Evolutionary conservation across 2,329 filamentous ascomycete genomes (phyloP), one percentile per base, ranked within the genome.

Genomic region (Chlorencoelia australis): DNA sequence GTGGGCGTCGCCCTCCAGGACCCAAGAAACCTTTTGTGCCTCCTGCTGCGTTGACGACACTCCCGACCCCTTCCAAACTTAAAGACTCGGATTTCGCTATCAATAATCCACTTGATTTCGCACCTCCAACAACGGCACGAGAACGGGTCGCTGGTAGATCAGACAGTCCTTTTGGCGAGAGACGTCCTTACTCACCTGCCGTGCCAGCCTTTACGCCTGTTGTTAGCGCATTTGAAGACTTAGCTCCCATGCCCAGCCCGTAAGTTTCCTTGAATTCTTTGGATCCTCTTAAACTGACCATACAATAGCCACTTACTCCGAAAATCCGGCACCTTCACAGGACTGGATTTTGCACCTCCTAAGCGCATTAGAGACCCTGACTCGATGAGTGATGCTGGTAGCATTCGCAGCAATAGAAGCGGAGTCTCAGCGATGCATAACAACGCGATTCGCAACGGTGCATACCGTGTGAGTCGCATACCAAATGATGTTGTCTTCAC

Each of bases 41-140:
- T 4, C 91, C 88, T 1, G 58, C 73, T 18, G 70, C 78, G 9
- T 72, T 98, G 15, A 71, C 67, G 31, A 80, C 83, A 1, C 67
- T 98, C 14, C 89, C 89, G 7, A 93, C 86, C 1, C 89, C 91
- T 1, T 78, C 81, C 34, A 82, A 86, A 65, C 69, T 98, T 27
- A 82, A 69, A 53, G 88, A 94, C 42, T 87, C 94, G 56, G 71
- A 75, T 2, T 79, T 94, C 46, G 75, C 82, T 30, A 58, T 82
- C 63, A 51, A 77, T 48, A 64, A 64, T 33, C 70, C 86, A 0
- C 72, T 81, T 39, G 89, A 95, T 49, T 96, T 94, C 59, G 91
- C 91, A 0, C 91, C 91, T 16, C 86, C 83, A 1, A 66, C 72
- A 15, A 69, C 61, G 13, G 70, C 76, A 54, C 68, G 66, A 45